These are phyloP conservation scores for Cladochytrium replicatum DNA, from an alignment of 192 early-diverging fungal species.

Conservation along the genomic window DNA sequence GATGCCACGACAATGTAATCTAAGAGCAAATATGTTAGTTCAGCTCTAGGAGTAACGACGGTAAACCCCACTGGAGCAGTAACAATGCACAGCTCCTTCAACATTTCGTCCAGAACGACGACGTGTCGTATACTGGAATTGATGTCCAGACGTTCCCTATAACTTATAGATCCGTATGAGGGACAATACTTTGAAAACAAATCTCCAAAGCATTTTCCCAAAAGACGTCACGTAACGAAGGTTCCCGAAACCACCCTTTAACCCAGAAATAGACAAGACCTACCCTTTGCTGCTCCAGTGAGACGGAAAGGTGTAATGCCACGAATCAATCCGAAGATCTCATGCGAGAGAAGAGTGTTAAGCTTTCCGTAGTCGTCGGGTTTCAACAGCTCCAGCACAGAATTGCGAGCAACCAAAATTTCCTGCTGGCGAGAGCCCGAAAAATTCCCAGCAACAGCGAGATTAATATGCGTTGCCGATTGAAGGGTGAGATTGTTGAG, in stretches of 20 bases:
- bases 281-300: constrained; percentile 81
- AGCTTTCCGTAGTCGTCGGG: constrained; percentile 77
- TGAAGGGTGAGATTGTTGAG: constrained; percentile 89
- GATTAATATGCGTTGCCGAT: constrained; percentile 64
- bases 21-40: constrained; percentile 25
- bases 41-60: background rate
- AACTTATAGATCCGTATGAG: too few species aligned
- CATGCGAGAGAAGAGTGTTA: constrained; percentile 53
- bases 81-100: background rate
- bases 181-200: too few species aligned
- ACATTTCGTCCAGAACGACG: background rate
- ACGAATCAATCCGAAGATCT: constrained; percentile 81
- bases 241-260: too few species aligned
- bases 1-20: constrained; percentile 86
- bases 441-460: constrained; percentile 82
- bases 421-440: constrained; percentile 86
- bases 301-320: constrained; percentile 76
- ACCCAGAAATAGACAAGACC: background rate
- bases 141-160: background rate
- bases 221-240: too few species aligned
- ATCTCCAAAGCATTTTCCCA: too few species aligned
- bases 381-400: constrained; percentile 69
- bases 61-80: background rate
- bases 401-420: constrained; percentile 60
- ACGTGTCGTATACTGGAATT: too few species aligned